phyloP scores from a whole-genome alignment of 1,139 yeast genomes.

The Kodamaea sp. region DNA sequence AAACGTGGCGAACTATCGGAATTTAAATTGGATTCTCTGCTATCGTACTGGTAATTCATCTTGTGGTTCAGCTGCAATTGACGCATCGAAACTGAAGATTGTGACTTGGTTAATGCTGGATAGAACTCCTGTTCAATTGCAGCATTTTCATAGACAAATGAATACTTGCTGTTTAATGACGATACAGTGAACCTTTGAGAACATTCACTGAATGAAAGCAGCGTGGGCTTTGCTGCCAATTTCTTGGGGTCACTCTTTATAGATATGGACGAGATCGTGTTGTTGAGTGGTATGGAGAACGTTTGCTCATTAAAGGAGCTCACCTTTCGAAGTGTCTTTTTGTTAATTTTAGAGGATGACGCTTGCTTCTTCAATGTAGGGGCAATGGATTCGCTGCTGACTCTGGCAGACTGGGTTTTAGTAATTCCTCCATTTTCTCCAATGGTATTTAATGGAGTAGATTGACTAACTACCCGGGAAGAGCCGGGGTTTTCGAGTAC shows the following conservation, averaged over 20 bases:
- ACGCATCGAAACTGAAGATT: constrained; percentile 6
- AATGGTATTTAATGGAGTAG: constrained; percentile 1
- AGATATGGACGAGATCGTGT: constrained; percentile 1
- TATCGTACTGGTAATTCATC: constrained; percentile 14
- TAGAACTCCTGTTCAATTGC: constrained; percentile 5
- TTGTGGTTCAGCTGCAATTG: constrained; percentile 6
- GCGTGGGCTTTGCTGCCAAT: constrained; percentile 11
- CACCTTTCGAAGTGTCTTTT: constrained; percentile 16
- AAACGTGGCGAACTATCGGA: constrained; percentile 17
- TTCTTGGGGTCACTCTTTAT: constrained; percentile 8
- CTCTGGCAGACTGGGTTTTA: background rate
- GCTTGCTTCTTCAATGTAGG: constrained; percentile 7
- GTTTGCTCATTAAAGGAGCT: constrained; percentile 15
- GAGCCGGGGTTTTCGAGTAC: background rate
- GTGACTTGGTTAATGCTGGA: constrained; percentile 4
- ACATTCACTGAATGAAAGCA: constrained; percentile 30
- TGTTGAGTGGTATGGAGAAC: constrained; percentile 4
- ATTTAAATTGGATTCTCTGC: constrained; percentile 7
- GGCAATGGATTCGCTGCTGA: background rate
- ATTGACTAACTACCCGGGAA: background rate
- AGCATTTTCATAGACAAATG: constrained; percentile 23
- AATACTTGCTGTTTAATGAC: constrained; percentile 16
- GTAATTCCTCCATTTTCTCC: constrained; percentile 2
- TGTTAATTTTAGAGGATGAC: constrained; percentile 13
- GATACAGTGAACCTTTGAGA: constrained; percentile 26